These are phyloP conservation scores for Schizopora paradoxa DNA, from an alignment of 1,284 basidiomycete species.

Conservation along the genomic window DNA sequence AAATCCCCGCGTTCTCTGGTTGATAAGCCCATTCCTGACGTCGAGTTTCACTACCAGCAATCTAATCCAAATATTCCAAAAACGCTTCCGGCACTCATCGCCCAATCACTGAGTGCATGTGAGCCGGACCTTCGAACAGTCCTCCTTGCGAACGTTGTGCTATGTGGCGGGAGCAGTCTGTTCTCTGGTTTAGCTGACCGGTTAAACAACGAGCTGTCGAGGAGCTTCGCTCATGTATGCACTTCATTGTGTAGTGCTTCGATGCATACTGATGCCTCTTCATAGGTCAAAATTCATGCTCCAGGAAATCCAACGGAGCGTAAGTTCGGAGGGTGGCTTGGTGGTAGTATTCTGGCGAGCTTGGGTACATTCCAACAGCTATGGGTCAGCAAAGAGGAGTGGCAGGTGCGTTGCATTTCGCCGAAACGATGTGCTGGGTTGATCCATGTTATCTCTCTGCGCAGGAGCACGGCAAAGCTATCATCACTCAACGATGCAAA, in stretches of 20 bases:
- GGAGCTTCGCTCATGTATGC: constrained; percentile 77
- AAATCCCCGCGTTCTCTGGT: constrained; percentile 27
- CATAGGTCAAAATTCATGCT: constrained; percentile 71
- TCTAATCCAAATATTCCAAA: constrained; percentile 67
- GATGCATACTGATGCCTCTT: constrained; percentile 3
- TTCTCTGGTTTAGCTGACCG: constrained; percentile 87
- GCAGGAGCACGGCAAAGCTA: constrained; percentile 75
- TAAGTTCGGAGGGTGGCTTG: constrained; percentile 88
- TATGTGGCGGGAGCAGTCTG: constrained; percentile 88
- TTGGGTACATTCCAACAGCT: constrained; percentile 95
- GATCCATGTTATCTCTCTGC: not conserved
- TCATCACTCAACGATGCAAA: constrained; percentile 77
- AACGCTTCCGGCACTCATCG: constrained; percentile 74
- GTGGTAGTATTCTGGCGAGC: constrained; percentile 88
- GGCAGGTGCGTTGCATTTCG: constrained; percentile 54
- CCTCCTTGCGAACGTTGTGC: constrained; percentile 88
- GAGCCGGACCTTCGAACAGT: constrained; percentile 91
- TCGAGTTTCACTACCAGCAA: constrained; percentile 23
- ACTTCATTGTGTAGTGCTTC: constrained; percentile 2
- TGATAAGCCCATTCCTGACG: constrained; percentile 3
- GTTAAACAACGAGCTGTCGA: constrained; percentile 72
- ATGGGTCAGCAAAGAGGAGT: constrained; percentile 91
- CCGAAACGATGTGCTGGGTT: not conserved
- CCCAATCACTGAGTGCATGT: constrained; percentile 76
- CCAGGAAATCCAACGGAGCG: constrained; percentile 86